A percentile compares a stretch with the other conserved stretches of the same genome.
Evolutionary conservation across 805 yeast species (phyloP).

Genomic region (Spathaspora sp.): DNA sequence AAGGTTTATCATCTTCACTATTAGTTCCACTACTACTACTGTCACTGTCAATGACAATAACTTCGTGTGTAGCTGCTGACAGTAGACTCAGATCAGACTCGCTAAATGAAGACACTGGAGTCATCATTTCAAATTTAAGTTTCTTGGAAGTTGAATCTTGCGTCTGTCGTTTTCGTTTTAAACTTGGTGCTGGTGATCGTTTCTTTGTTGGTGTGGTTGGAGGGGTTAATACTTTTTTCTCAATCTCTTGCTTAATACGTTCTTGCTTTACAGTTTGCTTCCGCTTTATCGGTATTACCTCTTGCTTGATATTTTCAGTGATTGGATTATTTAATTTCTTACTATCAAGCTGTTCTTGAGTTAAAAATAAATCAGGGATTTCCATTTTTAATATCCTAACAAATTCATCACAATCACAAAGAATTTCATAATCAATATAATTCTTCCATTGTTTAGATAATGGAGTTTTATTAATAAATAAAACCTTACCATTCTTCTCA

Average conservation of each 20-base stretch:
- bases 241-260: constrained; percentile 4
- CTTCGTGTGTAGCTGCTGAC: neutral
- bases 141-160: constrained; percentile 5
- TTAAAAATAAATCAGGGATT: constrained; percentile 60
- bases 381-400: constrained; percentile 50
- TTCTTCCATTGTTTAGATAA: constrained; percentile 66
- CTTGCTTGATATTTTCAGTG: neutral
- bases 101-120: constrained; percentile 34
- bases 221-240: constrained; percentile 21
- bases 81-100: constrained; percentile 9
- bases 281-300: too few relatives aligned
- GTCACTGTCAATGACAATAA: neutral
- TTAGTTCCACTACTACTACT: neutral
- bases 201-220: constrained; percentile 31
- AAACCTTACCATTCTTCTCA: constrained; percentile 73
- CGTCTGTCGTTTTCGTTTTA: constrained; percentile 15
- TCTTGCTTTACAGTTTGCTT: constrained; percentile 1
- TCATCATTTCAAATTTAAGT: constrained; percentile 20
- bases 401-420: constrained; percentile 81
- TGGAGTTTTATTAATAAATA: constrained; percentile 70
- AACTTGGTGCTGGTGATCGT: constrained; percentile 13
- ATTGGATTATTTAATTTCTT: constrained; percentile 27
- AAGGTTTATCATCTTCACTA: constrained; percentile 6
- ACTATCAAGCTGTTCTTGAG: constrained; percentile 48
- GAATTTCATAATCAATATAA: constrained; percentile 73